Percentiles rank a stretch among this genome's conserved stretches.
Conservation (phyloP, 164 flowering plant species). For the Chimonanthus salicifolius region DNA sequence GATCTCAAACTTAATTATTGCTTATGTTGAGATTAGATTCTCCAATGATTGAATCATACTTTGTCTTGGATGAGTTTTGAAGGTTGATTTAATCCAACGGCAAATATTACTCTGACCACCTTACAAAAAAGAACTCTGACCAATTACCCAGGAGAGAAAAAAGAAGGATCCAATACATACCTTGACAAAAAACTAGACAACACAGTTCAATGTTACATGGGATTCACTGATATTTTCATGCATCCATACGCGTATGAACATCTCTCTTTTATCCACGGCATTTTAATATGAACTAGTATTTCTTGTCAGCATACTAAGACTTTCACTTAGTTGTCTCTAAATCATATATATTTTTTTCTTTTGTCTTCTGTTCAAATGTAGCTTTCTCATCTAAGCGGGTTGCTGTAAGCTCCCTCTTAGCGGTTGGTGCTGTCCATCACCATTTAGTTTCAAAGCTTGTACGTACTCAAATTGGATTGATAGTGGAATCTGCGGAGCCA, state of each 20-base stretch:
- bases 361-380: conserved; percentile 18
- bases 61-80: too few relatives aligned
- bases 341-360: too few relatives aligned
- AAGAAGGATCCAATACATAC: too few relatives aligned
- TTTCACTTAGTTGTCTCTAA: neutral
- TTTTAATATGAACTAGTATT: neutral
- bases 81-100: too few relatives aligned
- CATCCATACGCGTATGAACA: too few relatives aligned
- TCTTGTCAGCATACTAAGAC: too few relatives aligned
- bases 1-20: too few relatives aligned
- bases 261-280: neutral
- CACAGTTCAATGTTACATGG: neutral
- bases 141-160: too few relatives aligned
- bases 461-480: conserved; percentile 79
- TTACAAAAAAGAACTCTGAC: too few relatives aligned
- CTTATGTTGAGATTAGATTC: too few relatives aligned
- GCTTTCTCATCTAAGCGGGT: conserved; percentile 90
- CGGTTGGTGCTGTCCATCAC: conserved; percentile 98
- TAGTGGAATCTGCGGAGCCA: conserved; percentile 97
- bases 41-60: too few relatives aligned
- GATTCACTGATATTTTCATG: neutral
- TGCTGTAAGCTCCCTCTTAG: conserved; percentile 94
- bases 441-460: conserved; percentile 83
- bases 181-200: neutral
- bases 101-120: too few relatives aligned